Base-by-base conservation (phyloP, 2,329 filamentous ascomycete genomes). In the Pestalotiopsis fici region DNA sequence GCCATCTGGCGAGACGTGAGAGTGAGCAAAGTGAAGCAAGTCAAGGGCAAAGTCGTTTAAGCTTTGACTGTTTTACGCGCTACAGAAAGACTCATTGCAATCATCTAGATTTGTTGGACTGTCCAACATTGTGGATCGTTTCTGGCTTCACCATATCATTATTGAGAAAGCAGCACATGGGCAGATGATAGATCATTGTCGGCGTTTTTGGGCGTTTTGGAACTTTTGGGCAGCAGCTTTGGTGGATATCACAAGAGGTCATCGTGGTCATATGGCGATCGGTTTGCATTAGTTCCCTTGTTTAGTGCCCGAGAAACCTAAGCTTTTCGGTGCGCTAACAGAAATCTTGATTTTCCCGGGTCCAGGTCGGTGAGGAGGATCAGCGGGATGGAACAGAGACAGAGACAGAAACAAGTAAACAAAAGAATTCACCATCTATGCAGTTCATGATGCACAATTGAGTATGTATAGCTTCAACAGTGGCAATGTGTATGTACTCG, bases 1-100 rank as follows among this genome's bases (percentile, higher is more conserved):
- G 55, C 72, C 27, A 71, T 79, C 62, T 79, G 76, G 77, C 73
- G 68, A 65, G 77, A 79, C 47, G 71, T 71, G 65, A 72, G 72
- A 37, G 71, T 79, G 13, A 76, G 74, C 61, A 65, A 75, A 65
- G 76, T 74, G 11, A 74, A 72, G 64, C 77, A 79, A 66, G 77
- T 78, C 59, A 76, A 71, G 67, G 78, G 78, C 23, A 78, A 75
- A 18, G 76, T 78, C 7, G 57, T 78, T 3, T 78, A 69, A 72
- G 43, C 2, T 43, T 35, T 12, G 5, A 57, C 18, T 27, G 2
- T 27, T 11, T 31, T 13, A 18, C 55, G 18, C 11, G 23, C 23
- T 27, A 13, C 23, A 57, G 18, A 27, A 9, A 35, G 31, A 35
- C 31, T 6, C 11, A 11, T 35, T 11, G 31, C 31, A 11, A 6